A percentile compares a stretch with the other conserved stretches of the same genome.
phyloP scores from a whole-genome alignment of 208 protist genomes.

The Phytomonas sp. region DNA sequence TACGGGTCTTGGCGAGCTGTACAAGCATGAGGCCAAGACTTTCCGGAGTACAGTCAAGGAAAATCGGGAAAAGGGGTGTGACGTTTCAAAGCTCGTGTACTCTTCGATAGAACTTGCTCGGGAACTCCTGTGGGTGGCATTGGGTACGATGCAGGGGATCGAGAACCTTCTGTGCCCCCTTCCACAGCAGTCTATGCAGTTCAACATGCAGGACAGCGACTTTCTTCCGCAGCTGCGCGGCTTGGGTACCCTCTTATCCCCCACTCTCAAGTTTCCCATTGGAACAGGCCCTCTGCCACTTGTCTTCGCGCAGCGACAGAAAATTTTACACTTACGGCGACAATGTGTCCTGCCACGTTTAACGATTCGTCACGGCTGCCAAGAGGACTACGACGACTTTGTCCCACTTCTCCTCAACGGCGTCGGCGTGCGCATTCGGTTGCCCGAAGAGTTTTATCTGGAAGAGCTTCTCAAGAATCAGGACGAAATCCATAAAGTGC shows the following conservation, averaged over 20 bases:
- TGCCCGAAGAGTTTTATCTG: conserved; percentile 72
- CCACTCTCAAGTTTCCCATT: not conserved
- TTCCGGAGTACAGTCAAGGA: not conserved
- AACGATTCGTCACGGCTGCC: conserved; percentile 52
- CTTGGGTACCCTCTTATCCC: conserved; percentile 4
- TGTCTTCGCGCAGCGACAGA: not conserved
- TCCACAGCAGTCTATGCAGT: conserved; percentile 5
- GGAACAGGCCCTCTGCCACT: not conserved
- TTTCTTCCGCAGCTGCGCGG: conserved; percentile 4
- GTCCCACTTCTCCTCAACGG: conserved; percentile 64
- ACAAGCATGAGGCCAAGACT: not conserved
- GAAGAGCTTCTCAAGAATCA: conserved; percentile 85
- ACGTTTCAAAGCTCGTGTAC: conserved; percentile 14
- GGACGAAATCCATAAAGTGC: conserved; percentile 61
- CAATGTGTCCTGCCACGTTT: conserved; percentile 35
- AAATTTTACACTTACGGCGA: conserved; percentile 31
- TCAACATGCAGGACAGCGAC: conserved; percentile 3
- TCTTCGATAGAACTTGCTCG: conserved; percentile 19
- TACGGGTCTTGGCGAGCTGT: not conserved
- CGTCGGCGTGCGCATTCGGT: conserved; percentile 58
- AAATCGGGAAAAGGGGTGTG: conserved; percentile 2
- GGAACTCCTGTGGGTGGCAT: conserved; percentile 33
- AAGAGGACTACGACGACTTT: conserved; percentile 89
- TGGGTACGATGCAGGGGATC: conserved; percentile 31
- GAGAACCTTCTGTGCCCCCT: conserved; percentile 33